Conservation (phyloP, 371 early-diverging fungal genomes). For the Funneliformis caledonium region DNA sequence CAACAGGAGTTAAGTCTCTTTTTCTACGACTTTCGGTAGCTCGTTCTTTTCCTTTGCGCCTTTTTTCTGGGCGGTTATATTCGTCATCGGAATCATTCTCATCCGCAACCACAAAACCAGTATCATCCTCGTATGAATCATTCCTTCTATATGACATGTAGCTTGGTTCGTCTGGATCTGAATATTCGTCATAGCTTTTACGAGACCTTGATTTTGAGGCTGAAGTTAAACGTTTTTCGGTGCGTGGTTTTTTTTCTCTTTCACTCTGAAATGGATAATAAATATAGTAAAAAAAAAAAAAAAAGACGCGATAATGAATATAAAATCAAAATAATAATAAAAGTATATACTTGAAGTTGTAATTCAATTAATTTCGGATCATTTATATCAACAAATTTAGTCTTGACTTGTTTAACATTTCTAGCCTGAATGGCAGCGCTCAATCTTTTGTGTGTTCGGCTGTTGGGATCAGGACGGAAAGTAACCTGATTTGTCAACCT, state of each 20-base stretch:
- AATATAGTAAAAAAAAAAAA: neutral
- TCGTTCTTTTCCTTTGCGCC: conserved; percentile 10
- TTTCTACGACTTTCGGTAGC: neutral
- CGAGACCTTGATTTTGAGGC: neutral
- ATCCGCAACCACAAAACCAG: conserved; percentile 35
- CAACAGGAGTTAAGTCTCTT: neutral
- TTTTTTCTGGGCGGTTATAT: neutral
- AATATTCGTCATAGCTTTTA: conserved; percentile 6
- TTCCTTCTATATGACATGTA: neutral
- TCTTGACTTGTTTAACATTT: conserved; percentile 65
- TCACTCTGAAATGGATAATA: neutral
- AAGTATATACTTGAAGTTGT: conserved; percentile 44
- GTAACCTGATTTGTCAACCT: conserved; percentile 69
- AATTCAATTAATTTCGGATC: conserved; percentile 58
- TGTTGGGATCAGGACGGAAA: conserved; percentile 68
- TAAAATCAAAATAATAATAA: neutral
- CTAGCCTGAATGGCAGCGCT: conserved; percentile 69
- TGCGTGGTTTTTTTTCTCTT: neutral
- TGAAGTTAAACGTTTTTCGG: neutral
- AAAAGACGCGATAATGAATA: neutral
- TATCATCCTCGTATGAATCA: conserved; percentile 38
- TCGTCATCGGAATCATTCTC: conserved; percentile 26
- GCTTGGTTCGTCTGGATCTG: conserved; percentile 1
- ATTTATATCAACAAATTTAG: conserved; percentile 69
- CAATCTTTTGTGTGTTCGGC: conserved; percentile 68